Evolutionary conservation across 805 yeast species (phyloP).

Genomic region (Yarrowia deformans): DNA sequence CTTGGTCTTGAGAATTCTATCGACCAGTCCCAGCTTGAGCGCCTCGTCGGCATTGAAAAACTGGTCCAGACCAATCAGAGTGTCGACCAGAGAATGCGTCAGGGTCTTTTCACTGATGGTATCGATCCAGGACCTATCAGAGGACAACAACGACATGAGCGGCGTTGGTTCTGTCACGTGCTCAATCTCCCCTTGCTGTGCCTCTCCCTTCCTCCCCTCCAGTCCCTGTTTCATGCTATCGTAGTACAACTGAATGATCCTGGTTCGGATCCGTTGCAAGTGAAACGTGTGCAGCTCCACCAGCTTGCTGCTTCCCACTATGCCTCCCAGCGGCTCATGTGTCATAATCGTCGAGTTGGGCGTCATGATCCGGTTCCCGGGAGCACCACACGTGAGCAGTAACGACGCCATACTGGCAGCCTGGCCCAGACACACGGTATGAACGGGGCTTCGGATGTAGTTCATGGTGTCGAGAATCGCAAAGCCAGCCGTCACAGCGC

Average conservation of each 20-base stretch:
- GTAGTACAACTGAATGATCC: slow-evolving; percentile 24
- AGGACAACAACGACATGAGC: slow-evolving; percentile 7
- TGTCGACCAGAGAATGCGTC: slow-evolving; percentile 8
- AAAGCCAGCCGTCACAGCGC: slow-evolving; percentile 30
- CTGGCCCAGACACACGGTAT: slow-evolving; percentile 35
- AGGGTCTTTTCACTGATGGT: slow-evolving; percentile 1
- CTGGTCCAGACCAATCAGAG: slow-evolving; percentile 25
- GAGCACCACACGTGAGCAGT: slow-evolving; percentile 21
- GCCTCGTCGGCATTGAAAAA: slow-evolving; percentile 34
- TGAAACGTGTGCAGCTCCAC: slow-evolving; percentile 36
- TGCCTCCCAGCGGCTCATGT: slow-evolving; percentile 34
- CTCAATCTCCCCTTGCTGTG: background rate
- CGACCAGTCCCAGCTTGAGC: slow-evolving; percentile 18
- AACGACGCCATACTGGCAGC: slow-evolving; percentile 30
- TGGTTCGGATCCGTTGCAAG: slow-evolving; percentile 8
- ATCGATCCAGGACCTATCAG: slow-evolving; percentile 24
- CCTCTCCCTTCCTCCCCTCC: background rate
- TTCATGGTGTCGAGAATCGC: slow-evolving; percentile 38
- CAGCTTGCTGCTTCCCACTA: slow-evolving; percentile 23
- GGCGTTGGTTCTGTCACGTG: background rate
- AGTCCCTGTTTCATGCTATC: slow-evolving; percentile 11
- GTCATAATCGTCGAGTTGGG: slow-evolving; percentile 37
- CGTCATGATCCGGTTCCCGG: slow-evolving; percentile 21
- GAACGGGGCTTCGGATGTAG: slow-evolving; percentile 28
- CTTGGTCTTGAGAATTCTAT: slow-evolving; percentile 20